Conservation (phyloP, 1,284 basidiomycete genomes). For the Melampsora medusae region DNA sequence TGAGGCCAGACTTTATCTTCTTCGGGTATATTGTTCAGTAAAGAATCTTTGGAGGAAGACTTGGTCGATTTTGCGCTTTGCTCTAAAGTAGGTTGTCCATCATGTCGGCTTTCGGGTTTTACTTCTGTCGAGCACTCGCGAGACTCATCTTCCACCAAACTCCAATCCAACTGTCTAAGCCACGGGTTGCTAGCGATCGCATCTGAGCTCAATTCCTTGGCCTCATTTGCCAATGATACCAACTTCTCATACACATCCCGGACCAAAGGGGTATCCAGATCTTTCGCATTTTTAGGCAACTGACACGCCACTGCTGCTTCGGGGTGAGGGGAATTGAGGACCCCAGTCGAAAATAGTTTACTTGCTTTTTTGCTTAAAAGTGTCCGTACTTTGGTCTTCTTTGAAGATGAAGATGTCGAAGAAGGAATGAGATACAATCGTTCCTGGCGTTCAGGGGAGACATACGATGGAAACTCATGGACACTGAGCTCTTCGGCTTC, state of each 20-base stretch:
- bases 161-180: conserved; percentile 51
- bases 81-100: neutral
- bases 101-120: neutral
- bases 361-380: conserved; percentile 26
- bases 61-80: conserved; percentile 17
- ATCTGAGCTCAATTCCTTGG: conserved; percentile 10
- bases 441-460: conserved; percentile 9
- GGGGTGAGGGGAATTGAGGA: conserved; percentile 44
- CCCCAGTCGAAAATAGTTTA: conserved; percentile 44
- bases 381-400: conserved; percentile 27
- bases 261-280: neutral
- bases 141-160: conserved; percentile 26
- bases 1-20: conserved; percentile 65
- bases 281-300: conserved; percentile 17
- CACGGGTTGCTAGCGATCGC: conserved; percentile 44
- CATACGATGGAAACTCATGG: conserved; percentile 22
- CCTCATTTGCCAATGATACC: conserved; percentile 44
- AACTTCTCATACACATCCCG: conserved; percentile 20
- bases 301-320: conserved; percentile 30
- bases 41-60: neutral
- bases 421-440: conserved; percentile 16
- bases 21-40: conserved; percentile 9
- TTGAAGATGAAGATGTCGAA: neutral
- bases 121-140: neutral
- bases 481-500: conserved; percentile 44